phyloP scores from a whole-genome alignment of 2,329 filamentous ascomycete species.

The Massarina eburnea region DNA sequence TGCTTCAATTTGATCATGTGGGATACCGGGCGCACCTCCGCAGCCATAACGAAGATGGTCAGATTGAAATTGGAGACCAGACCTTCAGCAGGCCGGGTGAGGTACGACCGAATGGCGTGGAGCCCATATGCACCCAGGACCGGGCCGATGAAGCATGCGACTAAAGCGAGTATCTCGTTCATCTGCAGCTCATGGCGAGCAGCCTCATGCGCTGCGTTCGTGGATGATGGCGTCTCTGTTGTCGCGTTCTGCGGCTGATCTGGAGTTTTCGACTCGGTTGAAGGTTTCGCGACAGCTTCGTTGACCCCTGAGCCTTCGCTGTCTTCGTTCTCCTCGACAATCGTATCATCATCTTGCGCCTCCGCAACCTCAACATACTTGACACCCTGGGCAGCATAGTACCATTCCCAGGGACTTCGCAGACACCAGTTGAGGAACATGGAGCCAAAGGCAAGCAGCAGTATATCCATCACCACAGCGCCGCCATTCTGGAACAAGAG shows the following conservation, averaged over 20 bases:
- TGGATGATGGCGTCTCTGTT: conserved; percentile 3
- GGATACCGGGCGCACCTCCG: conserved; percentile 79
- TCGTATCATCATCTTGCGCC: conserved; percentile 20
- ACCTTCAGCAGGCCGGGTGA: conserved; percentile 81
- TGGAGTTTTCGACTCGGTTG: conserved; percentile 6
- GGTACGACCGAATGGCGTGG: conserved; percentile 75
- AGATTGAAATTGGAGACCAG: conserved; percentile 92
- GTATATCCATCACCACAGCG: conserved; percentile 79
- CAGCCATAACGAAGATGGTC: conserved; percentile 83
- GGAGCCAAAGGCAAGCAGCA: conserved; percentile 75
- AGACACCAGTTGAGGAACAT: conserved; percentile 93
- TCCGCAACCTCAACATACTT: conserved; percentile 27
- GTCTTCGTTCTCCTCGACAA: conserved; percentile 34
- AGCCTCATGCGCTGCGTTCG: conserved; percentile 37
- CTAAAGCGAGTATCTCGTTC: conserved; percentile 74
- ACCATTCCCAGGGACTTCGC: conserved; percentile 77
- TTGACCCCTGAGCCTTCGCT: conserved; percentile 16
- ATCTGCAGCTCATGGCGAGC: conserved; percentile 65
- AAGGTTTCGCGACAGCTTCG: conserved; percentile 13
- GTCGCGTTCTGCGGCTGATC: conserved; percentile 9
- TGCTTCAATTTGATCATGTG: conserved; percentile 82
- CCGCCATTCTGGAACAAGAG: conserved; percentile 83
- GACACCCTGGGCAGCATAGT: conserved; percentile 50
- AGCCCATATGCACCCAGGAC: conserved; percentile 79
- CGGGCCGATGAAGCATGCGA: conserved; percentile 78